Percentiles rank a stretch among this genome's conserved stretches.
Conservation (phyloP, 148 eudicot species). For the Gaultheria prostrata region DNA sequence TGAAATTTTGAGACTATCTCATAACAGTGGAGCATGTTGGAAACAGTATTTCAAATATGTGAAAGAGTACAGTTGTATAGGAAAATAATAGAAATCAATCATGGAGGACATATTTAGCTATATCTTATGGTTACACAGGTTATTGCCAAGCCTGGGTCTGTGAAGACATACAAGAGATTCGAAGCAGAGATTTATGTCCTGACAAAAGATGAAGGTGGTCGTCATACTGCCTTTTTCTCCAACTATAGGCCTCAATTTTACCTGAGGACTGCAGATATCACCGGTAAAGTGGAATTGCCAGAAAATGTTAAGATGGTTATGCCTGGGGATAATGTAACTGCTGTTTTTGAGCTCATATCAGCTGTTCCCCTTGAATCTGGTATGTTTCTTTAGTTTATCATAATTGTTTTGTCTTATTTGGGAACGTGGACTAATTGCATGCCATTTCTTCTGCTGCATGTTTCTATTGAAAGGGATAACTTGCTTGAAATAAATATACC, state of each 20-base stretch:
- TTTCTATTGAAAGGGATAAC: background rate
- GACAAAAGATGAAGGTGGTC: constrained; percentile 96
- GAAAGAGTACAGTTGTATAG: background rate
- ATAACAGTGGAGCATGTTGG: background rate
- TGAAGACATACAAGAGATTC: constrained; percentile 73
- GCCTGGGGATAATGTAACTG: constrained; percentile 99
- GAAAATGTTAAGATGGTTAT: constrained; percentile 96
- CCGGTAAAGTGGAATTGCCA: constrained; percentile 87
- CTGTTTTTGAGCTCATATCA: constrained; percentile 77
- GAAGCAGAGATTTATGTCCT: constrained; percentile 95
- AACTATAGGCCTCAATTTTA: constrained; percentile 93
- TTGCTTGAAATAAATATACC: background rate
- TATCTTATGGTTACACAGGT: constrained; percentile 42
- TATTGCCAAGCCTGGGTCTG: constrained; percentile 80
- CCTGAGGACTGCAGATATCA: constrained; percentile 88
- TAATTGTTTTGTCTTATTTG: too few species aligned
- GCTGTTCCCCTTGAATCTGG: constrained; percentile 88
- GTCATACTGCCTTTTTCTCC: constrained; percentile 81
- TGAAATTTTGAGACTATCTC: background rate
- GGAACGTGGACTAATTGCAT: background rate
- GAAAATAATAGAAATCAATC: background rate
- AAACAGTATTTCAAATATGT: background rate
- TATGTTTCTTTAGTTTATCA: constrained; percentile 22
- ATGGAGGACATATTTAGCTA: constrained; percentile 1
- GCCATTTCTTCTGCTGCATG: background rate